Evolutionary conservation across 2,329 filamentous ascomycete species (phyloP).

Genomic region (Leptographium galeiforme): DNA sequence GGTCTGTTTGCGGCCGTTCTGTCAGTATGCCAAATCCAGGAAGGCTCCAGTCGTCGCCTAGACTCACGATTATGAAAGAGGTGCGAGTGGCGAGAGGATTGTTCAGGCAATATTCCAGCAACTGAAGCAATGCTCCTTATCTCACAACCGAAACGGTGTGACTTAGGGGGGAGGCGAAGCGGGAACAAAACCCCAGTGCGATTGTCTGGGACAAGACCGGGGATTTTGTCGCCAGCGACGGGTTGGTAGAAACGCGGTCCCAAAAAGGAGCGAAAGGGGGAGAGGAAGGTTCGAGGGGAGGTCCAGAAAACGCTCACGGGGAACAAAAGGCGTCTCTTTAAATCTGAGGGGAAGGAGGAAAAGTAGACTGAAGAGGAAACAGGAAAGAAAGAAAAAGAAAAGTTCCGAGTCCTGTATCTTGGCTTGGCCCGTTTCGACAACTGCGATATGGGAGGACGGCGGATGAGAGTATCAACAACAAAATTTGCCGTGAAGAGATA

Average conservation of each 20-base stretch:
- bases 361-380: neutral
- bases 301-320: neutral
- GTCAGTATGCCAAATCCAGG: no score
- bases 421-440: conserved; percentile 4
- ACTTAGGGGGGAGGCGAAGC: neutral
- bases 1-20: no score
- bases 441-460: conserved; percentile 1
- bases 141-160: neutral
- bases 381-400: neutral
- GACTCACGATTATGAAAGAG: neutral
- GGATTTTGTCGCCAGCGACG: conserved; percentile 10
- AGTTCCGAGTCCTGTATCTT: conserved; percentile 1
- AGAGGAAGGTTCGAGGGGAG: neutral
- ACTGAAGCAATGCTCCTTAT: conserved; percentile 11
- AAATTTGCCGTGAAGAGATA: neutral
- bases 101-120: conserved; percentile 20
- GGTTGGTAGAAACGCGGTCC: neutral
- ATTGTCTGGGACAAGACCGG: conserved; percentile 14
- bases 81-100: conserved; percentile 1
- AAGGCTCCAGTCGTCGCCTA: no score
- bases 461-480: conserved; percentile 2
- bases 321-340: no score
- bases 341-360: neutral
- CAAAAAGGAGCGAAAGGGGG: neutral
- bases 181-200: conserved; percentile 9